Base-by-base conservation (phyloP, 2,329 filamentous ascomycete genomes). In the Xylogone sp. region DNA sequence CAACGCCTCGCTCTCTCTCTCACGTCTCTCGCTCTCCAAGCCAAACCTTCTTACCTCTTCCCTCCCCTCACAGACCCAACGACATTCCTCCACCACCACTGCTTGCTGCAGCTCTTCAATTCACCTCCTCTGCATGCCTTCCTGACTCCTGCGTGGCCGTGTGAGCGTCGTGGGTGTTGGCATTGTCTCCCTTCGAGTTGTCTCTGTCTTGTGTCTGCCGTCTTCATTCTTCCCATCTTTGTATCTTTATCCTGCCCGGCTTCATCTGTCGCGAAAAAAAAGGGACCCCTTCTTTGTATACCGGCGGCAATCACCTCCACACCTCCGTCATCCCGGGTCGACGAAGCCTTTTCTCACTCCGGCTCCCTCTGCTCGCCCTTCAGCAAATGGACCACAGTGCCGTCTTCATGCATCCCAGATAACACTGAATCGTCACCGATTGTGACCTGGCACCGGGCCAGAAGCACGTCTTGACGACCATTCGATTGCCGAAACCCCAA, bases 381-480 rank as follows among this genome's bases (percentile, higher is more conserved):
- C n/a, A 9, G 34, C 34, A 39, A 18, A 39, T 39, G 34, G 34
- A 39, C n/a, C n/a, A 7, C n/a, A 39, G 34, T 39, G 34, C 34
- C 34, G 34, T 16, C 34, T 39, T 18, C 34, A 39, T 39, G 34
- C 10, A 39, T 39, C n/a, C 12, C 34, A 39, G 5, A 39, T 39
- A 39, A 39, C 34, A 18, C 34, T 6, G 34, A 39, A 39, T 39
- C 34, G 34, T 39, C 34, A 39, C 34, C 34, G 6, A 39, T 56
- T 54, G 55, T 59, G 54, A 59, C 57, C 56, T 56, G 52, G 56
- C 53, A 52, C 21, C 54, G 51, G 52, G 51, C 57, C 53, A 55
- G 48, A 50, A 55, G 47, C 29, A 52, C 29, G 45, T 29, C 39
- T 22, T 21, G 34, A 52, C 21, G 20, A 24, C 39, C 27, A 45